A percentile compares a stretch with the other conserved stretches of the same genome.
phyloP scores from a whole-genome alignment of 768 basidiomycete species.

The Rhodosporidiobolus odoratus region DNA sequence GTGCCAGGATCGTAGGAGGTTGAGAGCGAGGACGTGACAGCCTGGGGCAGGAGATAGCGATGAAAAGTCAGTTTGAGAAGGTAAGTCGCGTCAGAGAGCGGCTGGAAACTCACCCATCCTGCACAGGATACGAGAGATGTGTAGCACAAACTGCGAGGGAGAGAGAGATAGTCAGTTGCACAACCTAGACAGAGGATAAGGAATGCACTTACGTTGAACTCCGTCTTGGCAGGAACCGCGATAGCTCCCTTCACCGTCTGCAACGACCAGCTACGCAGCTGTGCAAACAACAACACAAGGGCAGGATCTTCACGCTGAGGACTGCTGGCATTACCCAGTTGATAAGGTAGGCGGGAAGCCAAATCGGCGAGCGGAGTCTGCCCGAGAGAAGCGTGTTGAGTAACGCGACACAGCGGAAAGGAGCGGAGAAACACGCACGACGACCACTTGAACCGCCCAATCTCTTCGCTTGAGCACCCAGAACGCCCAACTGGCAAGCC shows the following conservation, averaged over 20 bases:
- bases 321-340: slow-evolving; percentile 60
- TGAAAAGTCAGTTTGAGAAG: neutral
- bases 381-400: neutral
- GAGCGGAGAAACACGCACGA: slow-evolving; percentile 55
- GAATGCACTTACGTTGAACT: slow-evolving; percentile 61
- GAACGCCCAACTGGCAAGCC: slow-evolving; percentile 92
- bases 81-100: too few species aligned
- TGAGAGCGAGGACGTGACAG: slow-evolving; percentile 84
- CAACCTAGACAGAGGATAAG: too few species aligned
- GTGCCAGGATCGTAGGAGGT: slow-evolving; percentile 56
- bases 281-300: slow-evolving; percentile 80
- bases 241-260: slow-evolving; percentile 90
- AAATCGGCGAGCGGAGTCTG: slow-evolving; percentile 42
- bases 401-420: too few species aligned
- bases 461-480: slow-evolving; percentile 87
- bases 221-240: slow-evolving; percentile 76
- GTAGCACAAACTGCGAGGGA: slow-evolving; percentile 65
- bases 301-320: slow-evolving; percentile 91
- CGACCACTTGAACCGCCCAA: slow-evolving; percentile 77
- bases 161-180: neutral
- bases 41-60: slow-evolving; percentile 52
- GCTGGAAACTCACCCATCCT: slow-evolving; percentile 68
- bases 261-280: slow-evolving; percentile 80
- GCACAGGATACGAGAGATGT: slow-evolving; percentile 87
- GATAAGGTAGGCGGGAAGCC: slow-evolving; percentile 14